Evolutionary conservation across 352 stramenopile species (phyloP).

Genomic region (Phytophthora capsici): DNA sequence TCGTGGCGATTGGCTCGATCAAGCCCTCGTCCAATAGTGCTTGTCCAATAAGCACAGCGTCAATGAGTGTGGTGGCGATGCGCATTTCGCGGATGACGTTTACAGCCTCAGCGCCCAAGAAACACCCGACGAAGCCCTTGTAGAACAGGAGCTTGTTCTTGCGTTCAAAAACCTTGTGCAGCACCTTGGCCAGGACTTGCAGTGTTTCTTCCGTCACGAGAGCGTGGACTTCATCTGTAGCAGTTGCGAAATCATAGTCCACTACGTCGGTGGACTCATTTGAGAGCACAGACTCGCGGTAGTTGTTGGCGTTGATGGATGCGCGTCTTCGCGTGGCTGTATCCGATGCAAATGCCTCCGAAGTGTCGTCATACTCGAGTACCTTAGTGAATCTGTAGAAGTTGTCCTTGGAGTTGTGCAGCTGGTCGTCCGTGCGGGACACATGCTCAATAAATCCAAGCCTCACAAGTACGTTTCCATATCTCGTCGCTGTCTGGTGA

Average conservation of each 20-base stretch:
- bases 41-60: conserved; percentile 85
- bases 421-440: conserved; percentile 72
- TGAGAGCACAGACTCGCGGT: conserved; percentile 77
- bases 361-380: conserved; percentile 62
- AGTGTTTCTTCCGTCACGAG: conserved; percentile 85
- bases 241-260: conserved; percentile 79
- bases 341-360: conserved; percentile 39
- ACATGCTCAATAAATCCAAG: conserved; percentile 88
- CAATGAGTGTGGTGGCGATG: conserved; percentile 71
- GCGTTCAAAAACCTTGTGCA: conserved; percentile 86
- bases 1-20: conserved; percentile 79
- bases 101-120: conserved; percentile 84
- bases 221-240: conserved; percentile 81
- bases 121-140: conserved; percentile 85
- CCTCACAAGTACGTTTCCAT: conserved; percentile 81
- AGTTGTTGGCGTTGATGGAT: conserved; percentile 73
- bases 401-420: conserved; percentile 86
- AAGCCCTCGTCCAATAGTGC: conserved; percentile 78
- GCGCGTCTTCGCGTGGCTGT: conserved; percentile 38
- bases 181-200: conserved; percentile 62
- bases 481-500: conserved; percentile 65
- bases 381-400: conserved; percentile 86
- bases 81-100: conserved; percentile 83
- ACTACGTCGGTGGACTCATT: conserved; percentile 59
- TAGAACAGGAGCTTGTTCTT: conserved; percentile 91